phyloP scores from a whole-genome alignment of 495 filamentous ascomycete species.

The Patellaria atrata region DNA sequence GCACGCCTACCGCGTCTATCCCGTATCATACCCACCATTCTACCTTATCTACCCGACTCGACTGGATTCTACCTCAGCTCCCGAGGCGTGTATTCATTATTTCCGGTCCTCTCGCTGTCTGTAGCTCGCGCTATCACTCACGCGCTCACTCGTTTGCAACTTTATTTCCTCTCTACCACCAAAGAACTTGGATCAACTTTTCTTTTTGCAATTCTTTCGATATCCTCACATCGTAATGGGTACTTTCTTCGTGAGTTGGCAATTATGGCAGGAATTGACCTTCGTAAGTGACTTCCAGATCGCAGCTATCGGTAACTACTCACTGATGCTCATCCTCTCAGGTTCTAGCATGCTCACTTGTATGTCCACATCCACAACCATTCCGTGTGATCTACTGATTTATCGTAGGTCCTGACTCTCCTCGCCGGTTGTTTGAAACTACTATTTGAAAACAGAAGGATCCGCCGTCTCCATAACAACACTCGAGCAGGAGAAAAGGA shows the following conservation, averaged over 20 bases:
- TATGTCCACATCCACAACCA: conserved; percentile 18
- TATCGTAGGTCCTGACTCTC: conserved; percentile 33
- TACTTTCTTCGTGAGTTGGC: conserved; percentile 62
- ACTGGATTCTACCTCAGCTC: too few relatives aligned
- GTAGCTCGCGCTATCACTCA: too few relatives aligned
- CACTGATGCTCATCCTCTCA: conserved; percentile 10
- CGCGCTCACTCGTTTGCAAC: too few relatives aligned
- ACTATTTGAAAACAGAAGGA: conserved; percentile 46
- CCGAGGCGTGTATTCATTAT: too few relatives aligned
- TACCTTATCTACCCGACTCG: too few relatives aligned
- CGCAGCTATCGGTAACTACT: conserved; percentile 2
- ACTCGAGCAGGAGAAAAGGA: conserved; percentile 50
- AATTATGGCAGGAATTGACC: conserved; percentile 80
- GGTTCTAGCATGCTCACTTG: conserved; percentile 30
- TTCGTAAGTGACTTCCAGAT: conserved; percentile 49
- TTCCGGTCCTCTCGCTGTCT: too few relatives aligned
- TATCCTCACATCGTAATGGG: conserved; percentile 11
- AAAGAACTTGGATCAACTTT: too few relatives aligned
- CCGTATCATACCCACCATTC: too few relatives aligned
- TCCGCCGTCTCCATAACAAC: conserved; percentile 54
- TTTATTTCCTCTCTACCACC: too few relatives aligned
- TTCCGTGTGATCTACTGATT: conserved; percentile 24
- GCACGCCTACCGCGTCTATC: too few relatives aligned
- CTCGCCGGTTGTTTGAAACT: conserved; percentile 37
- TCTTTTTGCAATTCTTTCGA: too few relatives aligned